phyloP scores from a whole-genome alignment of 257 asterid genomes.

The Salvia rosmarinus region DNA sequence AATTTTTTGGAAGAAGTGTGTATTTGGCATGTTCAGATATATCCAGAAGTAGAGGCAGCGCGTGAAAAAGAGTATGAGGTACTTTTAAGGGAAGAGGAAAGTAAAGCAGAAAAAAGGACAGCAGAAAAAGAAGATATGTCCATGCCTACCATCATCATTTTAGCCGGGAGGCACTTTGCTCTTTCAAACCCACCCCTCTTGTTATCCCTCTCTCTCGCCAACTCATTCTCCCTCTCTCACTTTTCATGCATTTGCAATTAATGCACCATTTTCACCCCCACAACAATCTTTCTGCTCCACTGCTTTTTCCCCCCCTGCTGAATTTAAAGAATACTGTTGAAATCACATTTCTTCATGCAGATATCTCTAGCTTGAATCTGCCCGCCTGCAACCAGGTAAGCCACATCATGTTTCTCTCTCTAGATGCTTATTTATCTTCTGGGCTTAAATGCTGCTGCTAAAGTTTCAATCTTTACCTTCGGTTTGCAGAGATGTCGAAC shows the following conservation, averaged over 20 bases:
- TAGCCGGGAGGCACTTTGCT: conserved; percentile 36
- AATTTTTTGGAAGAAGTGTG: no score
- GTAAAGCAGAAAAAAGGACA: no score
- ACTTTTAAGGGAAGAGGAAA: conserved; percentile 4
- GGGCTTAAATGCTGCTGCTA: conserved; percentile 15
- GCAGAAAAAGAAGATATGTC: conserved; percentile 43
- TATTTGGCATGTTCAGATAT: no score
- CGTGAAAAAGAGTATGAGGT: conserved; percentile 33
- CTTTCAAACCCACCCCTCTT: conserved; percentile 28
- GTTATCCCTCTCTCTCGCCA: conserved; percentile 31
- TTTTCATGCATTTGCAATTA: conserved; percentile 70
- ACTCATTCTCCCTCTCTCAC: conserved; percentile 39
- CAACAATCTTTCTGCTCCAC: conserved; percentile 46
- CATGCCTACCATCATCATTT: conserved; percentile 51
- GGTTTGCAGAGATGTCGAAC: conserved; percentile 14
- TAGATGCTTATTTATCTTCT: conserved; percentile 29
- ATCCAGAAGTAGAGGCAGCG: conserved; percentile 1
- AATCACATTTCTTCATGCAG: conserved; percentile 27
- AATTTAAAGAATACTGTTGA: conserved; percentile 32
- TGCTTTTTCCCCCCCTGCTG: conserved; percentile 32
- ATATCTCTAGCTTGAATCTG: conserved; percentile 21
- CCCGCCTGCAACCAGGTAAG: conserved; percentile 38
- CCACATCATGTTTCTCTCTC: conserved; percentile 4
- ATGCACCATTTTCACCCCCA: conserved; percentile 48
- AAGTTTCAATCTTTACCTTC: conserved; percentile 41